Percentiles rank a stretch among this genome's conserved stretches.
Evolutionary conservation across 2,329 filamentous ascomycete genomes (phyloP).

Genomic region (Alternaria solani): DNA sequence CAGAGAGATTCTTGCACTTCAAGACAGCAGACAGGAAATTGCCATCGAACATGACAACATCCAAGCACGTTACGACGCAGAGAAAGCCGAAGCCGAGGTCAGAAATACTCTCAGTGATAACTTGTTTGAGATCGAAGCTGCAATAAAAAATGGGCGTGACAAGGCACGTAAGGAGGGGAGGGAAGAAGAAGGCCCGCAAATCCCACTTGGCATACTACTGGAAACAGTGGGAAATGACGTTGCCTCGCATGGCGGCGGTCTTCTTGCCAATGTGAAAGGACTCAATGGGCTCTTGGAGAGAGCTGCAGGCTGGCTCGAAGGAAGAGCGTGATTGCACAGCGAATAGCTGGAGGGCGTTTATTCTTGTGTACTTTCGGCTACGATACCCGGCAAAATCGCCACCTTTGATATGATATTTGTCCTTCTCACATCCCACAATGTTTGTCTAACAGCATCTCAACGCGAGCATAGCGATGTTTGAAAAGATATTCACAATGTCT

Average conservation of each 20-base stretch:
- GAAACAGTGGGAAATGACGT: slow-evolving; percentile 40
- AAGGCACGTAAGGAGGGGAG: slow-evolving; percentile 40
- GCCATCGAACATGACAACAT: slow-evolving; percentile 61
- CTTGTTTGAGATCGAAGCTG: slow-evolving; percentile 50
- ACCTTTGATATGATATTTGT: slow-evolving; percentile 7
- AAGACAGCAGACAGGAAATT: slow-evolving; percentile 58
- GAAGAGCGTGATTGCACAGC: slow-evolving; percentile 31
- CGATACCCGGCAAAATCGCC: slow-evolving; percentile 21
- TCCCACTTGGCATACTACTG: slow-evolving; percentile 44
- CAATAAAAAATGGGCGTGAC: slow-evolving; percentile 45
- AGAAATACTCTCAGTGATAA: slow-evolving; percentile 39
- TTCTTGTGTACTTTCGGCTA: slow-evolving; percentile 13
- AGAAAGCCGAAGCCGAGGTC: slow-evolving; percentile 35
- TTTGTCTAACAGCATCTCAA: neutral
- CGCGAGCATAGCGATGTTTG: neutral
- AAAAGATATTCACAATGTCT: neutral
- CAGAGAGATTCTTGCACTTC: slow-evolving; percentile 57
- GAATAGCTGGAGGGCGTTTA: slow-evolving; percentile 6
- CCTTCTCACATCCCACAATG: neutral
- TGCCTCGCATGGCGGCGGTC: slow-evolving; percentile 41
- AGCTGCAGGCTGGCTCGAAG: slow-evolving; percentile 48
- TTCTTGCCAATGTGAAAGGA: slow-evolving; percentile 38
- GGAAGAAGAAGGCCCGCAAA: slow-evolving; percentile 44
- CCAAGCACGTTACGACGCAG: slow-evolving; percentile 42
- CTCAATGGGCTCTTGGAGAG: slow-evolving; percentile 48